Evolutionary conservation across 176 grass and related monocot species (phyloP), one percentile per base, ranked within the genome.

Genomic region (Ampelocalamus luodianensis): DNA sequence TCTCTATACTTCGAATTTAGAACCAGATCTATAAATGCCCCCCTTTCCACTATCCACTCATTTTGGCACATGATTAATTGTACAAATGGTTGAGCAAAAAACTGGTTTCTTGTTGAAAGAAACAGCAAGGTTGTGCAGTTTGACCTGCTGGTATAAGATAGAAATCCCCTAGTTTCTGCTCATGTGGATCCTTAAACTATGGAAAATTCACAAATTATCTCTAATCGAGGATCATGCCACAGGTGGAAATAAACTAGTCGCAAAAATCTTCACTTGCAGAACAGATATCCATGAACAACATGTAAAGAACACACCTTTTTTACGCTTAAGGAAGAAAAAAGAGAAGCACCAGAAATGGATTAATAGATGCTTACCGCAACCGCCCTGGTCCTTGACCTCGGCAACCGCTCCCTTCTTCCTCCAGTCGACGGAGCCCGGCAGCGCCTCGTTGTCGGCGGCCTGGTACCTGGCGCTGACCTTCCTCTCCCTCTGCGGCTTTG

Each of bases 351-450:
- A 65, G 4, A 22, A 29, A 51, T 48, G 39, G 15, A 59, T 79
- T 2, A 58, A 75, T 43, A 7, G 40, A 71, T 24, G 65, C 82
- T 92, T 22, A 97, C 94, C 94, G 62, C 94, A 97, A 51, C 94
- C 86, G 36, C 94, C 94, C 85, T 97, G 94, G 83, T 97, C 92
- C 87, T 97, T 97, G 65, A 97, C 27, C 17, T 67, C 87, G 0
- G 48, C 79, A 53, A 97, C 92, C 27, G 94, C 92, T 1, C 94
- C 94, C 75, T 90, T 90, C 6, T 58, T 39, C 88, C 87, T 90
- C 94, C 94, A 97, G 65, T 97, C 94, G 1, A 97, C 84, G 76
- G 85, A 79, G 23, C 90, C 87, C 1, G 94, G 94, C 53, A 97
- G 79, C 0, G 24, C 85, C 37, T 94, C 94, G 79, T 82, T 76